These are phyloP conservation scores for Panicum hallii DNA, from an alignment of 202 grass and related monocot species.

Conservation along the genomic window DNA sequence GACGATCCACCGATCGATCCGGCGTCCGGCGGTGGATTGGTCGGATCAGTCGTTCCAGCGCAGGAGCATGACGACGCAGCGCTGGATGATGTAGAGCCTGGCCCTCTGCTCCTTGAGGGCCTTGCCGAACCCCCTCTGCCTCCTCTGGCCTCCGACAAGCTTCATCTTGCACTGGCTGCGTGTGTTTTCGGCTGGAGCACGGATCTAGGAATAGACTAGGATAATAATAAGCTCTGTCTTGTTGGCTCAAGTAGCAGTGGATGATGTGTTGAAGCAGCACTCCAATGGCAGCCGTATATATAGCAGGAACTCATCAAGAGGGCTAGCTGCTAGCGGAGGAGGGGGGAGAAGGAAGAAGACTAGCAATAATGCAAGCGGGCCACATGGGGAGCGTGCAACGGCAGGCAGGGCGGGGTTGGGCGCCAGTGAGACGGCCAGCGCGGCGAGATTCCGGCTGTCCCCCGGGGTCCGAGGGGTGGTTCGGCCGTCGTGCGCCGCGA, in stretches of 20 bases:
- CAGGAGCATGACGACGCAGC: constrained; percentile 67
- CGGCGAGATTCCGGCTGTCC: constrained; percentile 50
- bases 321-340: not conserved
- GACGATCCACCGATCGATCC: not conserved
- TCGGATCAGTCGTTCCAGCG: constrained; percentile 50
- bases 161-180: constrained; percentile 37
- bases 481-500: constrained; percentile 44
- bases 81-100: constrained; percentile 63
- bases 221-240: not conserved
- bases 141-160: constrained; percentile 52
- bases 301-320: not conserved
- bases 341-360: not conserved
- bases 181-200: not conserved
- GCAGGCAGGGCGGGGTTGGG: constrained; percentile 15
- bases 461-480: constrained; percentile 25
- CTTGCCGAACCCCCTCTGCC: constrained; percentile 50
- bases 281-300: constrained; percentile 38
- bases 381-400: constrained; percentile 41
- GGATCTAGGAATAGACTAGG: not conserved
- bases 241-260: not conserved
- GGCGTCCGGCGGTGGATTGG: not conserved
- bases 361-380: constrained; percentile 29
- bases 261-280: not conserved
- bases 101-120: constrained; percentile 53
- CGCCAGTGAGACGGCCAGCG: constrained; percentile 43